Evolutionary conservation across 805 yeast genomes (phyloP).

Genomic region (Metschnikowia koreensis): DNA sequence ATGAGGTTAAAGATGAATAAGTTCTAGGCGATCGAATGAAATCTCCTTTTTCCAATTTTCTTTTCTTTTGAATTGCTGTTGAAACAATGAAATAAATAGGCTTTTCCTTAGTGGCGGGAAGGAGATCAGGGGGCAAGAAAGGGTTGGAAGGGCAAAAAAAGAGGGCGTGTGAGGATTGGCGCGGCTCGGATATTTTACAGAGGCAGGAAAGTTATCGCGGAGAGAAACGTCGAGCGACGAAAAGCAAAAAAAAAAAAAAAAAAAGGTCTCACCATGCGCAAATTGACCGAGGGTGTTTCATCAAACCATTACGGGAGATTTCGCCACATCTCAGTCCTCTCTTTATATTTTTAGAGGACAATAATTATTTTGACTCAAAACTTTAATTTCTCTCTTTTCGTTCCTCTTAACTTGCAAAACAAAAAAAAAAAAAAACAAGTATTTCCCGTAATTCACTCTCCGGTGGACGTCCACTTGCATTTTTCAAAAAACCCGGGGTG

Average conservation of each 20-base stretch:
- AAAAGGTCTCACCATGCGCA: background rate
- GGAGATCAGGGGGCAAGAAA: constrained; percentile 6
- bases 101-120: background rate
- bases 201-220: background rate
- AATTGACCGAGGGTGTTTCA: background rate
- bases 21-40: background rate
- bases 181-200: background rate
- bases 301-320: too few species aligned
- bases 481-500: background rate
- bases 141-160: background rate
- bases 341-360: too few species aligned
- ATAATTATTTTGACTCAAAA: too few species aligned
- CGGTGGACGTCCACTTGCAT: too few species aligned
- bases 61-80: background rate
- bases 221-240: background rate
- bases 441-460: too few species aligned
- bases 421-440: too few species aligned
- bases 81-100: constrained; percentile 9
- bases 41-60: background rate
- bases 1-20: background rate
- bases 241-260: too few species aligned
- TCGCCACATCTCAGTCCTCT: too few species aligned
- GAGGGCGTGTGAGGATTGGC: background rate
- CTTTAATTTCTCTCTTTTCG: background rate
- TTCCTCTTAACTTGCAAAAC: background rate